Conservation (phyloP, 306 rosid species). For the Quillaja saponaria region DNA sequence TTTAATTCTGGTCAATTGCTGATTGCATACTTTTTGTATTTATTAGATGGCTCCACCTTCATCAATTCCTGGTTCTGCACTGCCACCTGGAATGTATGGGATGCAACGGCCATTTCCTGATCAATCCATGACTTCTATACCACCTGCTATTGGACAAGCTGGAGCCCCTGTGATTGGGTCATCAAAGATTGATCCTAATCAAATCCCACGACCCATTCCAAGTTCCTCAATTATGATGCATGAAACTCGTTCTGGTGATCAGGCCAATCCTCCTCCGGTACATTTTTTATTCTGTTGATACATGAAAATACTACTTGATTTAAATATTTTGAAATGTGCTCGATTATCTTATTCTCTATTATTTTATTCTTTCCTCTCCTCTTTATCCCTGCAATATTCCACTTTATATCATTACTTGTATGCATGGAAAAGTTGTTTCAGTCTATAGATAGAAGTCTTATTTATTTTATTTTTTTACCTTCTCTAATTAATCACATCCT, state of each 20-base stretch:
- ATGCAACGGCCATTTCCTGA: conserved; percentile 82
- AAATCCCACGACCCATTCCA: conserved; percentile 92
- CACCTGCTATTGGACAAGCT: conserved; percentile 77
- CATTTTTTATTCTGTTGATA: no score
- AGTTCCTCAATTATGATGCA: conserved; percentile 71
- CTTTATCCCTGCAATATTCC: no score
- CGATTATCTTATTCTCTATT: conserved; percentile 29
- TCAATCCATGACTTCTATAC: conserved; percentile 87
- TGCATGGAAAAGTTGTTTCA: no score
- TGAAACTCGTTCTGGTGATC: conserved; percentile 91
- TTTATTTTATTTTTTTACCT: no score
- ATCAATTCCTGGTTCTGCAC: conserved; percentile 64
- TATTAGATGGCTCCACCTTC: conserved; percentile 63
- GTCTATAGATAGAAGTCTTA: no score
- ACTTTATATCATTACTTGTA: no score
- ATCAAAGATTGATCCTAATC: conserved; percentile 95
- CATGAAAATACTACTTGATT: no score
- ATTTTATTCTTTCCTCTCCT: conserved; percentile 20
- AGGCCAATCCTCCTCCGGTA: conserved; percentile 97
- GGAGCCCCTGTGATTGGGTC: conserved; percentile 86
- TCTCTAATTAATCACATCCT: conserved; percentile 24
- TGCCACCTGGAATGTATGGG: conserved; percentile 88
- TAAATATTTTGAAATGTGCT: no score
- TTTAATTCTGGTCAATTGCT: no score
- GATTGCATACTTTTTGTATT: no score